Base-by-base conservation (phyloP, 805 yeast species). In the Candida sonorensis region DNA sequence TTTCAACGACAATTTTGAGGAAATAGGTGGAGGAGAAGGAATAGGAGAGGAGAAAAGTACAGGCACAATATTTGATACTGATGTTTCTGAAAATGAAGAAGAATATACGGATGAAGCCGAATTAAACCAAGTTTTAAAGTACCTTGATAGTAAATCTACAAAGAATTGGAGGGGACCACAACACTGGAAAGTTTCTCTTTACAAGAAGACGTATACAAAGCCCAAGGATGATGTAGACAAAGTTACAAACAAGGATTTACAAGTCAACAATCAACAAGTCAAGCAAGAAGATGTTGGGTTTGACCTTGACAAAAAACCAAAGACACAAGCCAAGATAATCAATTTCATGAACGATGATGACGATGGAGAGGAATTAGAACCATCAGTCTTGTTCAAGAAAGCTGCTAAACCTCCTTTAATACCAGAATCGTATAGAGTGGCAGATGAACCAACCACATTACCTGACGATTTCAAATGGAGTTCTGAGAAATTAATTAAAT, bases 131-230 rank as follows among this genome's bases (percentile, higher is more conserved):
- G n/a, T 85, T 26, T 75, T 84, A 75, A 77, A 85, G 1, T 82
- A 83, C 51, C 83, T 85, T 55, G 94, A 84, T 50, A 78, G 75
- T 36, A 69, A 71, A 17, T 62, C 82, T 60, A 71, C 66, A 38
- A 58, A 64, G 16, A 79, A 74, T 51, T 86, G 95, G 95, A 70
- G 87, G 12, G 95, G 95, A 8, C 80, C 85, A 10, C 88, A 81
- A 40, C 92, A 84, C 55, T 87, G 95, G 96, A 80, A 80, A 54
- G 80, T 86, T 6, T 62, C 67, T 25, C 69, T 75, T 10, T 55
- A 80, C 29, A 79, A 75, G 46, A 66, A 66, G 42, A 43, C 29
- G 6, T 24, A 30, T 5, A 26, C 16, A 13, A 32, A 31, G 14
- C n/a, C 27, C 20, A n/a, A 21, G 13, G 11, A 19, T 10, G 15